A percentile compares a stretch with the other conserved stretches of the same genome.
Evolutionary conservation across 345 rosid species (phyloP).

Genomic region (Physaria fendleri): DNA sequence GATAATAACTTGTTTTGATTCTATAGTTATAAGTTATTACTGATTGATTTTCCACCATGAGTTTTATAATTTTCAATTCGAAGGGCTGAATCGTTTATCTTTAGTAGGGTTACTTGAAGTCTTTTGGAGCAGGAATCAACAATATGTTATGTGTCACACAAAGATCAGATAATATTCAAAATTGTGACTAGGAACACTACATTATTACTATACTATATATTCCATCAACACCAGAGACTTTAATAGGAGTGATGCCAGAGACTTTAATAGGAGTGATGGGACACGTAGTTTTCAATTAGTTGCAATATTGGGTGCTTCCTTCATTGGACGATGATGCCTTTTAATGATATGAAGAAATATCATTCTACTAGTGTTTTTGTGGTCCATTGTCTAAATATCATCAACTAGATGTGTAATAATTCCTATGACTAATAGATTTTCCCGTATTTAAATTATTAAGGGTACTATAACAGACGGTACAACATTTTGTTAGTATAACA

Average conservation of each 20-base stretch:
- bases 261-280: neutral
- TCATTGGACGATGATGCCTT: conserved; percentile 14
- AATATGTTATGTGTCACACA: too few relatives aligned
- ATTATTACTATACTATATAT: neutral
- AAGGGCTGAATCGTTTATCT: too few relatives aligned
- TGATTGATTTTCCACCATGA: neutral
- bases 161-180: too few relatives aligned
- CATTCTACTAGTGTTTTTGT: neutral
- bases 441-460: neutral
- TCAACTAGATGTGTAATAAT: neutral
- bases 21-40: neutral
- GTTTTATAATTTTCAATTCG: neutral
- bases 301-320: conserved; percentile 16
- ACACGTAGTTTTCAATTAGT: conserved; percentile 1
- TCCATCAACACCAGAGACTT: neutral
- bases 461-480: neutral
- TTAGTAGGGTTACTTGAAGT: neutral
- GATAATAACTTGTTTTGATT: neutral
- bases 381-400: conserved; percentile 18
- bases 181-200: neutral
- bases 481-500: neutral
- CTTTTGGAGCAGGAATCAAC: neutral
- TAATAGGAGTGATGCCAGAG: neutral
- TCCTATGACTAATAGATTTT: neutral
- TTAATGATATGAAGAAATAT: neutral